These are phyloP conservation scores for Lasiodiplodia sp. DNA, from an alignment of 2,329 filamentous ascomycete genomes.

Conservation along the genomic window DNA sequence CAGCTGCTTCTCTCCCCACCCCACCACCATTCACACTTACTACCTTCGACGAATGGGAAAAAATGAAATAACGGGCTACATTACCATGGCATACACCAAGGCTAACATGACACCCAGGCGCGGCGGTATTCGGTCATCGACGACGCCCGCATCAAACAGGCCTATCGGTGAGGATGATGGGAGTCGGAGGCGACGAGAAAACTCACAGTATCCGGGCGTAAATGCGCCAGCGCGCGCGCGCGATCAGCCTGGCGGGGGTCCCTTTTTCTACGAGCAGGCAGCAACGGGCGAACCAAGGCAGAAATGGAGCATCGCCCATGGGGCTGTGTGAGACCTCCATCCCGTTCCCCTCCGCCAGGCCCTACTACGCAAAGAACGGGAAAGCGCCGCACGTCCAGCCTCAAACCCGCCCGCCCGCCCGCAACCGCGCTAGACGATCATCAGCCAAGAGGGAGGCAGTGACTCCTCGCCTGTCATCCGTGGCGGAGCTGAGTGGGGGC, in stretches of 20 bases:
- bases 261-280: not conserved
- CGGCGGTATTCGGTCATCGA: not conserved
- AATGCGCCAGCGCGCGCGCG: not conserved
- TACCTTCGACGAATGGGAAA: not conserved
- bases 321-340: not conserved
- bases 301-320: not conserved
- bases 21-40: no score
- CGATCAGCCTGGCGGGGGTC: not conserved
- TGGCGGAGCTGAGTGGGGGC: no score
- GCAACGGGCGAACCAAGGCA: not conserved
- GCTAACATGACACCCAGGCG: conserved; percentile 6
- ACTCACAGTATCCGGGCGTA: conserved; percentile 5
- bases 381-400: not conserved
- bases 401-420: not conserved
- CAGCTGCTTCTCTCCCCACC: not conserved
- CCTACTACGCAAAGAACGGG: no score
- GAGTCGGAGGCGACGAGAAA: not conserved
- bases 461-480: no score
- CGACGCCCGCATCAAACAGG: no score
- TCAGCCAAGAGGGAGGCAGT: no score
- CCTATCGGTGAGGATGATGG: not conserved
- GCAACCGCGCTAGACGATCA: not conserved
- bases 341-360: not conserved
- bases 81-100: conserved; percentile 20
- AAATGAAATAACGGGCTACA: not conserved